These are phyloP conservation scores for Escovopsis weberi DNA, from an alignment of 2,329 filamentous ascomycete genomes.

Conservation along the genomic window DNA sequence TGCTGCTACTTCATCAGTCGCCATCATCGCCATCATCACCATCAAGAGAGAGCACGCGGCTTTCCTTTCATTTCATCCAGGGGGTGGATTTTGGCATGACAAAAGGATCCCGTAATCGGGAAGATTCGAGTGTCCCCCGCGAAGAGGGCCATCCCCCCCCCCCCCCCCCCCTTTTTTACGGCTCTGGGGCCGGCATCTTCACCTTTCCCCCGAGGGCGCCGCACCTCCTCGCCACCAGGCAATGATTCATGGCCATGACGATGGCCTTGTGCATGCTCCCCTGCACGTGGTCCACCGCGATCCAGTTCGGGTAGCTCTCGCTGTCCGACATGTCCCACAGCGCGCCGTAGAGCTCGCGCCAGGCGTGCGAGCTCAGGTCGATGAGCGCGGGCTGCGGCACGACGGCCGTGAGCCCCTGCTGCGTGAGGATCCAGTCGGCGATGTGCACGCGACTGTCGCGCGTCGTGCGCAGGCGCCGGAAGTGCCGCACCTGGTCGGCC, in stretches of 20 bases:
- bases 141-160: too few species aligned
- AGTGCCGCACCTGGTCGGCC: constrained; percentile 9
- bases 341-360: constrained; percentile 10
- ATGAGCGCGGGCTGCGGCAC: constrained; percentile 3
- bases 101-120: too few species aligned
- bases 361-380: constrained; percentile 7
- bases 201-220: constrained; percentile 11
- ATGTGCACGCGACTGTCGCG: constrained; percentile 9
- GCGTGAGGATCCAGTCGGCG: constrained; percentile 15
- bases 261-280: constrained; percentile 12
- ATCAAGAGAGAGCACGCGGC: too few species aligned
- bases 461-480: constrained; percentile 5
- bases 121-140: too few species aligned
- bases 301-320: constrained; percentile 18
- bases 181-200: neutral
- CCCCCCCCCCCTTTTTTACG: too few species aligned
- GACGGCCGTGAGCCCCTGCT: constrained; percentile 2
- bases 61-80: too few species aligned
- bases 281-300: constrained; percentile 16
- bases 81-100: too few species aligned
- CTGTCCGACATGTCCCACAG: constrained; percentile 13
- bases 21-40: too few species aligned
- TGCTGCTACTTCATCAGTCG: too few species aligned
- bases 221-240: constrained; percentile 14
- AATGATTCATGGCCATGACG: constrained; percentile 17